Evolutionary conservation across 371 early-diverging fungal genomes (phyloP), one percentile per base, ranked within the genome.

Genomic region (Syncephalis plumigaleata): DNA sequence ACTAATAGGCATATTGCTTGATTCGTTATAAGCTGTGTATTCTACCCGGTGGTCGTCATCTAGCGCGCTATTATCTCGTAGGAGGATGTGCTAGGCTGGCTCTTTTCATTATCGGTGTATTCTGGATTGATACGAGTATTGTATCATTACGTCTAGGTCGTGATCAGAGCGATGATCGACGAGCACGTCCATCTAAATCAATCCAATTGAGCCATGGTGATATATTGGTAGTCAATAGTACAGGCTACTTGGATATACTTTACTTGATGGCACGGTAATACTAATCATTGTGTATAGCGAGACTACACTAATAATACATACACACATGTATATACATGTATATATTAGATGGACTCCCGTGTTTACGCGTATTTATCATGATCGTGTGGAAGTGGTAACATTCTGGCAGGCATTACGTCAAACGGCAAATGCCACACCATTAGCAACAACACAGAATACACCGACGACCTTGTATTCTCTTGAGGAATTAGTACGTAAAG

Each of bases 201-300:
- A 18, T 47, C 22, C 46, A n/a, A 39, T 55, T 59, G 48, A 54
- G 55, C 36, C 52, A 66, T 15, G 87, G 86, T 45, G 76, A 86
- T 53, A 47, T 91, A 3, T 78, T 87, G 42, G 61, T 88, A 9
- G 63, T 82, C 45, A 91, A 89, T 59, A 85, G 86, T 67, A 69
- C 74, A 1, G 88, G 87, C 2, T 91, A 91, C 53, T 61, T 89
- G 39, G 90, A 91, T 47, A 55, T 89, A 3, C 42, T 91, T 36
- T 84, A 82, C 46, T 59, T 87, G n/a, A 74, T 76, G 2, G 74
- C 60, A 50, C 57, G 64, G 73, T 84, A 67, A 49, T 25, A 27
- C 17, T 26, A 23, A 16, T 25, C 40, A 13, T 47, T 58, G 48
- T 47, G 31, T 55, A 11, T 63, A 59, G 37, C 36, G 16, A 25